These are phyloP conservation scores for Coemansia pectinata DNA, from an alignment of 192 early-diverging fungal genomes.

Conservation along the genomic window DNA sequence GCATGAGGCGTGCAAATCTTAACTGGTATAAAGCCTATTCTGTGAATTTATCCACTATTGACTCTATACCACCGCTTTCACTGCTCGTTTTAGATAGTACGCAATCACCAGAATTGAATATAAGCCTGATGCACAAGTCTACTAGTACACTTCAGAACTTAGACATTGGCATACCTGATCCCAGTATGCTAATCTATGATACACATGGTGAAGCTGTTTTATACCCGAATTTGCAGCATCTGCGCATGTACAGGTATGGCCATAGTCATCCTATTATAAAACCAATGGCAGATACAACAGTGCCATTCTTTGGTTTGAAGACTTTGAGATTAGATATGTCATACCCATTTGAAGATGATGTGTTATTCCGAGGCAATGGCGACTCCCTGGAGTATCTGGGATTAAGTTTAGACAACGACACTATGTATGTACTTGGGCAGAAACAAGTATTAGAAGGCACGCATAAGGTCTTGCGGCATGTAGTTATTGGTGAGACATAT, in stretches of 20 bases:
- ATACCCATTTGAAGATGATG: constrained; percentile 11
- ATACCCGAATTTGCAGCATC: background rate
- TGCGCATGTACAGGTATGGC: background rate
- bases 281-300: background rate
- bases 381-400: background rate
- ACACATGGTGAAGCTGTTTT: background rate
- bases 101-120: background rate
- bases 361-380: constrained; percentile 8
- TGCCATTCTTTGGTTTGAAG: background rate
- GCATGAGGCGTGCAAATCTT: too few relatives aligned
- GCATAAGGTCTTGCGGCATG: background rate
- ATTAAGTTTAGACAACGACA: background rate
- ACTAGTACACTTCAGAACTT: background rate
- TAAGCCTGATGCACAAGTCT: background rate
- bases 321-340: background rate
- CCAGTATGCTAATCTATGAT: background rate
- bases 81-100: background rate
- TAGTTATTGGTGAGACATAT: background rate
- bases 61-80: background rate
- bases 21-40: too few relatives aligned
- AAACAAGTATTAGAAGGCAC: background rate
- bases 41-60: background rate
- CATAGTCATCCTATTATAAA: background rate
- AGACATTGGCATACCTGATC: background rate
- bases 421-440: background rate